Conservation (phyloP, 2,329 filamentous ascomycete genomes). For the Fusarium sp. region DNA sequence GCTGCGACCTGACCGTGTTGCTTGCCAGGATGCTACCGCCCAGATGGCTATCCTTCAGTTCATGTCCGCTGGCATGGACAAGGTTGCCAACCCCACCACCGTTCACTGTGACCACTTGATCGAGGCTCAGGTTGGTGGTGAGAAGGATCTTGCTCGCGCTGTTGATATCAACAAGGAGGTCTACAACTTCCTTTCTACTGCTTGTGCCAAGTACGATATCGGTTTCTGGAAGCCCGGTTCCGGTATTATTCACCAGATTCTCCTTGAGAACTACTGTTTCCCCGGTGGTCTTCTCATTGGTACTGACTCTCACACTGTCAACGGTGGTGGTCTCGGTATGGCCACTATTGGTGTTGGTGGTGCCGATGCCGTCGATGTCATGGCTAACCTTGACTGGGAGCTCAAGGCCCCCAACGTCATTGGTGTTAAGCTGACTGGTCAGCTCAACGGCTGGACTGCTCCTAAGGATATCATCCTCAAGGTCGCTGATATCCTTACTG, state of each 20-base stretch:
- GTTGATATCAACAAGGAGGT: constrained; percentile 98
- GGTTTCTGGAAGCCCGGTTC: constrained; percentile 99
- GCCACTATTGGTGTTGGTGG: constrained; percentile 95
- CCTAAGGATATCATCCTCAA: constrained; percentile 98
- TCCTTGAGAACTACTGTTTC: constrained; percentile 99
- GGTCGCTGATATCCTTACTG: constrained; percentile 94
- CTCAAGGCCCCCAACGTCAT: constrained; percentile 97
- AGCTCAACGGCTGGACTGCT: constrained; percentile 89
- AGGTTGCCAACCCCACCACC: constrained; percentile 91
- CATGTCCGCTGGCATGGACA: constrained; percentile 98
- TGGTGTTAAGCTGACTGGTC: constrained; percentile 92
- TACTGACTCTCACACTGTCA: constrained; percentile 97
- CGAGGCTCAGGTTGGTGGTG: constrained; percentile 92
- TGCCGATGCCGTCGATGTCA: constrained; percentile 98
- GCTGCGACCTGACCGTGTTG: constrained; percentile 95
- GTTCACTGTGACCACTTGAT: constrained; percentile 99
- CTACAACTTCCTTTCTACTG: constrained; percentile 93
- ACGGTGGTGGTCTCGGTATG: constrained; percentile 96
- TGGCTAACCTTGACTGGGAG: constrained; percentile 97
- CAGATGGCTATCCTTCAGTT: constrained; percentile 99
- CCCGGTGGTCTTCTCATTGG: constrained; percentile 97
- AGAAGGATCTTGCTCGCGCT: constrained; percentile 92
- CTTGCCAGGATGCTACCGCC: constrained; percentile 98
- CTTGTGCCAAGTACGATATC: constrained; percentile 99
- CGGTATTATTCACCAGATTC: constrained; percentile 99